A percentile compares a stretch with the other conserved stretches of the same genome.
Evolutionary conservation across 2,329 filamentous ascomycete genomes (phyloP).

Genomic region (Lachnellula occidentalis): DNA sequence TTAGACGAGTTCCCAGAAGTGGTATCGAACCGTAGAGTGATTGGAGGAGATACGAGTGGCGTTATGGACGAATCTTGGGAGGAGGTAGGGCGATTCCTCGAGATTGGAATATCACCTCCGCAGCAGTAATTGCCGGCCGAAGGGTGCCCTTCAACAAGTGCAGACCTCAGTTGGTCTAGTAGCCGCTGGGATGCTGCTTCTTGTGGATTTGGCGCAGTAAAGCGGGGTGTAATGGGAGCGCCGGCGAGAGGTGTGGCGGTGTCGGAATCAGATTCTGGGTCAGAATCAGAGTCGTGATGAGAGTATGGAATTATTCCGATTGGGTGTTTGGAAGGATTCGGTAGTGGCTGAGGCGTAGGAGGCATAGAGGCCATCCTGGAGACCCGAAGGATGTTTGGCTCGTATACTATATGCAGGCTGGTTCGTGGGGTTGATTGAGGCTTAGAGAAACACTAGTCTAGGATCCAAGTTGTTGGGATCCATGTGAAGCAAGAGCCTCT

Average conservation of each 20-base stretch:
- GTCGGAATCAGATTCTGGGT: conserved; percentile 12
- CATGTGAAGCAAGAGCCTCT: neutral
- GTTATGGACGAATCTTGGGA: conserved; percentile 6
- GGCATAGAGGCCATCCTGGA: conserved; percentile 8
- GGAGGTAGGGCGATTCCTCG: conserved; percentile 2
- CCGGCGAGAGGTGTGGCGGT: conserved; percentile 6
- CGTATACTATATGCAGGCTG: neutral
- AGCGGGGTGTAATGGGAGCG: conserved; percentile 4
- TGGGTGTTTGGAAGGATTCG: conserved; percentile 1
- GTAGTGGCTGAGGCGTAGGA: conserved; percentile 8
- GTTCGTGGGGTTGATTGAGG: neutral
- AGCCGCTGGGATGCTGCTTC: conserved; percentile 4
- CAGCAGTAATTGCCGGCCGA: conserved; percentile 11
- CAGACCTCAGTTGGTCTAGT: conserved; percentile 11
- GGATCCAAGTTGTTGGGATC: neutral
- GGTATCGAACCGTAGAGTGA: conserved; percentile 14
- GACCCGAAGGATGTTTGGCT: conserved; percentile 1
- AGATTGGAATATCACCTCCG: conserved; percentile 11
- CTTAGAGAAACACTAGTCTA: neutral
- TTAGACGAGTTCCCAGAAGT: neutral
- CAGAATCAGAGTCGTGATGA: conserved; percentile 6
- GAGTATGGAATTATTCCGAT: conserved; percentile 1
- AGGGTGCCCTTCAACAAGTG: conserved; percentile 8
- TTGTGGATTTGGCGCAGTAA: neutral
- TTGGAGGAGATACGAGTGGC: conserved; percentile 4